Evolutionary conservation across 257 asterid species (phyloP), one percentile per base, ranked within the genome.

Genomic region (Apocynum venetum): DNA sequence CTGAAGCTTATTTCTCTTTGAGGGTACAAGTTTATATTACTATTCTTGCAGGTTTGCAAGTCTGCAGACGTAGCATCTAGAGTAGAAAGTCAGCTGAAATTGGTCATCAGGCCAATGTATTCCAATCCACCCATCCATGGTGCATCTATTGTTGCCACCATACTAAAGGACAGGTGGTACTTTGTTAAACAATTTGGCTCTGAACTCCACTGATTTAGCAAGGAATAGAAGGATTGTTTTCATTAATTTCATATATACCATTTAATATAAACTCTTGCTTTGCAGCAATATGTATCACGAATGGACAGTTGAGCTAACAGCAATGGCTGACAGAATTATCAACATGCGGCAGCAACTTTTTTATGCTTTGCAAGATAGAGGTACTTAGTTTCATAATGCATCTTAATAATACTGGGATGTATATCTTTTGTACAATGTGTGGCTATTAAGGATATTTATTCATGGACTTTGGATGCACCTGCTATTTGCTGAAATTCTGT

Each of bases 41-140:
- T 20, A 64, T 75, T 74, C 41, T 56, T 20, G 63, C 85, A 91
- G 97, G 96, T 90, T 44, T 89, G 91, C 85, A 89, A 78, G 81
- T 80, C 80, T 75, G 84, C 92, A 67, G 92, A 92, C n/a, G 79
- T 88, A 57, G 93, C 96, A 12, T 25, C 76, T 80, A 90, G 83
- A 77, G 96, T 92, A n/a, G 94, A 92, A 80, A 92, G 96, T 84
- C 97, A 90, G 76, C 82, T 92, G 74, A 92, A 92, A 83, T 74
- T 90, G 85, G 97, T 90, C 76, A 88, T 92, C 76, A 90, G 97
- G 88, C 94, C 96, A 36, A 92, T 92, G 96, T 92, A 90, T 82
- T 92, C 97, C 20, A 92, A 80, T 81, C 97, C 96, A 56, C 96
- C 96, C 61, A 80, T 92, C 84, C 97, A 92, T 67, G 97, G 97